These are phyloP conservation scores for Starmerella tilneyi DNA, from an alignment of 805 yeast genomes.

Conservation along the genomic window DNA sequence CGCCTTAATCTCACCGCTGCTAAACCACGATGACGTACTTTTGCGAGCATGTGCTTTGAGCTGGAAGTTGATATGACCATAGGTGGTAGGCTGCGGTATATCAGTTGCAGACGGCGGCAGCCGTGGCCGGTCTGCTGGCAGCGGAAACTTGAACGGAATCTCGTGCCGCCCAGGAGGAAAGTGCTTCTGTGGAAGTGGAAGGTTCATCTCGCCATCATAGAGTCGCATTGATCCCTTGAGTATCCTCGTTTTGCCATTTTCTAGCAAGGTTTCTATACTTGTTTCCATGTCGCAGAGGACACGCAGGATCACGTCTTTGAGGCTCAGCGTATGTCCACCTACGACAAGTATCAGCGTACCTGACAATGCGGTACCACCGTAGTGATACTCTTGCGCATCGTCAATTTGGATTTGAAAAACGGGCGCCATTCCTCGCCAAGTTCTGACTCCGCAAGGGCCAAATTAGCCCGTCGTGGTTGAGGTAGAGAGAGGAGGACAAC, in stretches of 20 bases:
- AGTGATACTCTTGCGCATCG: constrained; percentile 10
- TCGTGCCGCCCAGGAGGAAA: constrained; percentile 9
- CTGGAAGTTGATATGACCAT: constrained; percentile 8
- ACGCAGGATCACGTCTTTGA: constrained; percentile 14
- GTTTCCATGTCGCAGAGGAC: constrained; percentile 17
- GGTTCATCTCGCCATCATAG: constrained; percentile 2
- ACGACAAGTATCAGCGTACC: constrained; percentile 17
- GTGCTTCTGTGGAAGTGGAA: not conserved
- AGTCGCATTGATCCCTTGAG: constrained; percentile 5
- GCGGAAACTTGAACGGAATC: constrained; percentile 10
- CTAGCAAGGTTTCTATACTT: constrained; percentile 1
- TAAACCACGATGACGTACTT: constrained; percentile 10
- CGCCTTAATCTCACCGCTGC: constrained; percentile 9
- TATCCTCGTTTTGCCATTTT: not conserved
- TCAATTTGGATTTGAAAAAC: constrained; percentile 6
- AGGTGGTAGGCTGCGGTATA: constrained; percentile 2
- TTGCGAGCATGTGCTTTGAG: constrained; percentile 11
- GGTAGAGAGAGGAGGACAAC: too few species aligned
- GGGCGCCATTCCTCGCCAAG: constrained; percentile 1
- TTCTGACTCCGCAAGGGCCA: too few species aligned
- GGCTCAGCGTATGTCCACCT: constrained; percentile 7
- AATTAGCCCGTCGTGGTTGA: too few species aligned
- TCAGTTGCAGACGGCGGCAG: constrained; percentile 15
- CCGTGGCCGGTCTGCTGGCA: constrained; percentile 6
- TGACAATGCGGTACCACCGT: constrained; percentile 15